A percentile compares a stretch with the other conserved stretches of the same genome.
phyloP scores from a whole-genome alignment of 768 basidiomycete genomes.

The Boletus subparvulus region DNA sequence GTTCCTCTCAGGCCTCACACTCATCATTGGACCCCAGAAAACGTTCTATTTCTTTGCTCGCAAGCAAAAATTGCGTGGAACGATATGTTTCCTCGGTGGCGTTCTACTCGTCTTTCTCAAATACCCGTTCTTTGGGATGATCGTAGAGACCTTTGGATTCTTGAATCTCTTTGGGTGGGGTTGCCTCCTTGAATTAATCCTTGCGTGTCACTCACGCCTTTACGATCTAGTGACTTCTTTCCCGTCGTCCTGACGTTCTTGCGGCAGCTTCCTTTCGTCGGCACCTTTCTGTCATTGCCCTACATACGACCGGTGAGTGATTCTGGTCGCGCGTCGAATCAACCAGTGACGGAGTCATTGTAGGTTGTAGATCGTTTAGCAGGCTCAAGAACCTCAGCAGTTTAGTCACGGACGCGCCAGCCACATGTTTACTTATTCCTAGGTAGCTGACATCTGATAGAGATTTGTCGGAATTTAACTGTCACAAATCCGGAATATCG shows the following conservation, averaged over 20 bases:
- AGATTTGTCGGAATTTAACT: constrained; percentile 17
- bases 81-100: constrained; percentile 83
- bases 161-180: constrained; percentile 92
- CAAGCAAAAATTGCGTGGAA: constrained; percentile 91
- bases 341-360: constrained; percentile 4
- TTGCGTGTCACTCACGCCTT: constrained; percentile 2
- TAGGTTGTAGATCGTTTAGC: constrained; percentile 79
- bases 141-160: constrained; percentile 96
- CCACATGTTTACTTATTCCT: neutral
- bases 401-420: constrained; percentile 38
- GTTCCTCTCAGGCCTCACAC: constrained; percentile 89
- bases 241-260: constrained; percentile 97
- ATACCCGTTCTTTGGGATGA: constrained; percentile 91
- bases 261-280: constrained; percentile 89
- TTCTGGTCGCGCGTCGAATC: neutral
- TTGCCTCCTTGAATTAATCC: neutral
- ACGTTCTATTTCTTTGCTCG: constrained; percentile 98
- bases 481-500: neutral
- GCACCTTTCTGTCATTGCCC: constrained; percentile 81
- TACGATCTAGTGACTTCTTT: constrained; percentile 84
- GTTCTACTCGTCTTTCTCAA: constrained; percentile 93
- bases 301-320: constrained; percentile 76
- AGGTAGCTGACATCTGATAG: constrained; percentile 10
- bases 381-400: constrained; percentile 74
- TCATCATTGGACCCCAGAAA: constrained; percentile 96